Evolutionary conservation across 1,284 basidiomycete genomes (phyloP).

Genomic region (Taiwanofungus camphoratus): DNA sequence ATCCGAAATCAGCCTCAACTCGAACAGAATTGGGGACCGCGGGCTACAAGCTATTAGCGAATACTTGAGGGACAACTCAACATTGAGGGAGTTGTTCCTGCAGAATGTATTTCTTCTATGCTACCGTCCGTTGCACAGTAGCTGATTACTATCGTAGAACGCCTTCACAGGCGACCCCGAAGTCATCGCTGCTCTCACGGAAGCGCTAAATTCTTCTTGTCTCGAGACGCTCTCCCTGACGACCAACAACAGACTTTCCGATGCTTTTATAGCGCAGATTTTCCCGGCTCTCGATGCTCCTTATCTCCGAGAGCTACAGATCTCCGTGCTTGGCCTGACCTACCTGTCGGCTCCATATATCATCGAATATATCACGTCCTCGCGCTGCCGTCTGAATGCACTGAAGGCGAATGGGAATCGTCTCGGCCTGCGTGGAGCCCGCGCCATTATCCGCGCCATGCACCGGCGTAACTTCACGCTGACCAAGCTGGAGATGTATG

Average conservation of each 20-base stretch:
- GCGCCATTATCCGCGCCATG: constrained; percentile 40
- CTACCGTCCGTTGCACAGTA: background rate
- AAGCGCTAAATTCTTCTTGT: constrained; percentile 43
- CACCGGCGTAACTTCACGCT: constrained; percentile 46
- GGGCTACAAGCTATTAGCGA: constrained; percentile 47
- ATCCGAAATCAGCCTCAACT: constrained; percentile 50
- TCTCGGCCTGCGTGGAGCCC: constrained; percentile 41
- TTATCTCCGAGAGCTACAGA: constrained; percentile 46
- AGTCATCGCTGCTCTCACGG: constrained; percentile 32
- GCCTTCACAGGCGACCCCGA: constrained; percentile 33
- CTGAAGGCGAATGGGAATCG: constrained; percentile 54
- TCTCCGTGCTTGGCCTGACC: constrained; percentile 50
- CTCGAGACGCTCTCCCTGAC: constrained; percentile 42
- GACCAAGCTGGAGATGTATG: constrained; percentile 43
- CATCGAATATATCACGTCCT: constrained; percentile 45
- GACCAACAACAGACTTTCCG: constrained; percentile 37
- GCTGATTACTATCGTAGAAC: constrained; percentile 32
- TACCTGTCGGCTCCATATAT: constrained; percentile 38
- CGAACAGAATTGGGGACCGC: constrained; percentile 47
- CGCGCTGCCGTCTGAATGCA: constrained; percentile 42
- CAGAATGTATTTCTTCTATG: constrained; percentile 43
- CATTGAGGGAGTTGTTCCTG: constrained; percentile 44
- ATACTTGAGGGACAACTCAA: constrained; percentile 44
- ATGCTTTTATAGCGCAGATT: constrained; percentile 46
- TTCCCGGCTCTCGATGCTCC: constrained; percentile 41